Conservation (phyloP, 2,329 filamentous ascomycete genomes). For the Epichloe typhina region DNA sequence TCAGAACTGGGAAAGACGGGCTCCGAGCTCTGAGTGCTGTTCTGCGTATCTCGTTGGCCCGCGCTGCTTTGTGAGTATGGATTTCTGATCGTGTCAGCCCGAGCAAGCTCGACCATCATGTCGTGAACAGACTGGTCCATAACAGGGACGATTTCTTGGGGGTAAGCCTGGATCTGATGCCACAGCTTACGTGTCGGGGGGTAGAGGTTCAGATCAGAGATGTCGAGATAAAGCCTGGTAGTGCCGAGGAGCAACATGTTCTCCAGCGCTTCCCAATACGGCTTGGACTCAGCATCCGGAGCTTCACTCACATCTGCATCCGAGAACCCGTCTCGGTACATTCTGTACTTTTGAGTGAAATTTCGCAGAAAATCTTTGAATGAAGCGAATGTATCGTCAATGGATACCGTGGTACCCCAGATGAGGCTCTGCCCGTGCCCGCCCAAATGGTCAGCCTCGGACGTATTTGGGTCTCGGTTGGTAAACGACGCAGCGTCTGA, state of each 20-base stretch:
- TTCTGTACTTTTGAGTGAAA: constrained; percentile 84
- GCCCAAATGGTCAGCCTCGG: constrained; percentile 78
- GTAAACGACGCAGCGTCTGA: constrained; percentile 49
- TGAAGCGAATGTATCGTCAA: constrained; percentile 72
- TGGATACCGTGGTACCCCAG: constrained; percentile 95
- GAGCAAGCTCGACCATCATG: constrained; percentile 78
- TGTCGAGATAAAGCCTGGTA: constrained; percentile 74
- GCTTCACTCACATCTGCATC: constrained; percentile 59
- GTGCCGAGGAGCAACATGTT: constrained; percentile 83
- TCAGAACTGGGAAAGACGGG: constrained; percentile 73
- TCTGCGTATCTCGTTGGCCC: constrained; percentile 30
- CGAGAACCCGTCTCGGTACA: constrained; percentile 77
- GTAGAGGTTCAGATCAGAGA: constrained; percentile 81
- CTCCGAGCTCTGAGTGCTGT: constrained; percentile 52
- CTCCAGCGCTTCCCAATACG: constrained; percentile 75
- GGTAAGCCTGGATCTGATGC: constrained; percentile 89
- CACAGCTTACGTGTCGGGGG: constrained; percentile 86
- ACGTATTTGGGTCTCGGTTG: constrained; percentile 66
- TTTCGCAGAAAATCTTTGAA: constrained; percentile 91
- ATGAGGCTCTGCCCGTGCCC: constrained; percentile 73
- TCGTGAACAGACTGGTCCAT: constrained; percentile 96
- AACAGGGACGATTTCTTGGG: constrained; percentile 87
- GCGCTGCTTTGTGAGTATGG: constrained; percentile 47
- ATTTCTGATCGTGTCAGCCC: constrained; percentile 61
- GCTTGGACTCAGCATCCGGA: constrained; percentile 62